Evolutionary conservation across 192 early-diverging fungal species (phyloP).

Genomic region (Allomyces macrogynus): DNA sequence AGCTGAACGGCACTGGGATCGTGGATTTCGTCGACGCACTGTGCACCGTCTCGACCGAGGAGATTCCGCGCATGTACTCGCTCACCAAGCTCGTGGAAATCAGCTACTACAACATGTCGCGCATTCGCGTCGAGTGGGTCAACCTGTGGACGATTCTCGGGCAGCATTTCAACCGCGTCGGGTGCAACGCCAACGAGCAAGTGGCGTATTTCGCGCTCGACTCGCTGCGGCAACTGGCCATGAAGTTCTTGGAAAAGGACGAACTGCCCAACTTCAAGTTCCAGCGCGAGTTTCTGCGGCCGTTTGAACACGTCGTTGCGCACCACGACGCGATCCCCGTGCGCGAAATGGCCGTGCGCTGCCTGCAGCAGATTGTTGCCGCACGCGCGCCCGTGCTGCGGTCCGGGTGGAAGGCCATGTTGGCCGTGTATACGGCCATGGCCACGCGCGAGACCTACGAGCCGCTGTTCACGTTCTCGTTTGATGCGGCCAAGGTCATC

Average conservation of each 20-base stretch:
- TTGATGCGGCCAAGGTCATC: conserved; percentile 41
- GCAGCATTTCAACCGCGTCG: conserved; percentile 71
- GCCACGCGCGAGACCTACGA: conserved; percentile 47
- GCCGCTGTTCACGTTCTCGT: conserved; percentile 50
- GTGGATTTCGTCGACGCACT: conserved; percentile 74
- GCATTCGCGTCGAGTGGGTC: conserved; percentile 87
- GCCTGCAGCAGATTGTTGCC: conserved; percentile 53
- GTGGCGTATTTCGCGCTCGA: conserved; percentile 80
- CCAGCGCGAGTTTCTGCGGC: conserved; percentile 82
- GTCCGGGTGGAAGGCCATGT: conserved; percentile 58
- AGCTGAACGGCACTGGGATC: conserved; percentile 61
- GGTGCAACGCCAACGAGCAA: conserved; percentile 58
- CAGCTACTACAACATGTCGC: conserved; percentile 89
- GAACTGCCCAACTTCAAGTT: conserved; percentile 83
- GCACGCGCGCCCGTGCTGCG: conserved; percentile 54
- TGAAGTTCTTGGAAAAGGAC: conserved; percentile 88
- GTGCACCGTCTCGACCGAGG: conserved; percentile 68
- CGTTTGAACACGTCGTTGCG: conserved; percentile 60
- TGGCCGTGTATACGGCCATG: conserved; percentile 31
- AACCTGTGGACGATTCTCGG: conserved; percentile 72
- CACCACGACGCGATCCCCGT: conserved; percentile 54
- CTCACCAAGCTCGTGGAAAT: conserved; percentile 91
- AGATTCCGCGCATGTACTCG: conserved; percentile 80
- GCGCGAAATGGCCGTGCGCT: conserved; percentile 57
- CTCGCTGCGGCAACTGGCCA: conserved; percentile 70